A percentile compares a stretch with the other conserved stretches of the same genome.
Conservation (phyloP, 805 yeast species). For the Wickerhamiella azymoides region DNA sequence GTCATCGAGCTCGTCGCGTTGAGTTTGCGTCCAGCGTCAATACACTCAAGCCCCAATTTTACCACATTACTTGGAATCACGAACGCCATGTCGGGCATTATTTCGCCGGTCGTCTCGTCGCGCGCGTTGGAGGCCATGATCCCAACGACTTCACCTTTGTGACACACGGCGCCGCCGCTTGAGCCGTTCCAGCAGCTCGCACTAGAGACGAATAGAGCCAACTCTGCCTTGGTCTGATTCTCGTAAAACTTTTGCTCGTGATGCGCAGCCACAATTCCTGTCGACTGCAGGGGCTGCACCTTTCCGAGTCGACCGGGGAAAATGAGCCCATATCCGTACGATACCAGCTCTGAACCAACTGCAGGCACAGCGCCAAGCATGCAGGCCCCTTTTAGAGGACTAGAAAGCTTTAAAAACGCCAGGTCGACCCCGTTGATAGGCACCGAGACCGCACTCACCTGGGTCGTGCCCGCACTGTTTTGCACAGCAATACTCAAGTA, state of each 20-base stretch:
- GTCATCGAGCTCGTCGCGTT: slow-evolving; percentile 9
- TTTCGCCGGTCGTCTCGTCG: slow-evolving; percentile 21
- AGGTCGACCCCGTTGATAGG: slow-evolving; percentile 24
- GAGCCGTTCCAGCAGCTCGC: slow-evolving; percentile 30
- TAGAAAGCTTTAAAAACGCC: slow-evolving; percentile 17
- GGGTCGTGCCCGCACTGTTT: slow-evolving; percentile 8
- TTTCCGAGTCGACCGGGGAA: slow-evolving; percentile 18
- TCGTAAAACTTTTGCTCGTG: neutral
- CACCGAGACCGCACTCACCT: slow-evolving; percentile 11
- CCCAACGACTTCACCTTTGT: slow-evolving; percentile 21
- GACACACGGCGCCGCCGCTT: slow-evolving; percentile 26
- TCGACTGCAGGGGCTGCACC: slow-evolving; percentile 21
- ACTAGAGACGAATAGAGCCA: slow-evolving; percentile 21
- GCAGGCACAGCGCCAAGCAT: slow-evolving; percentile 12
- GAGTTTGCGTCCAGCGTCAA: neutral
- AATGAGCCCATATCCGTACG: slow-evolving; percentile 26
- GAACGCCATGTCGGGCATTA: slow-evolving; percentile 26
- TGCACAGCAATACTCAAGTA: slow-evolving; percentile 9
- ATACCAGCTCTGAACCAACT: slow-evolving; percentile 18
- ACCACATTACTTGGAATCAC: slow-evolving; percentile 23
- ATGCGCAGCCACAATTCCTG: slow-evolving; percentile 18
- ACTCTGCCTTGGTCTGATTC: neutral
- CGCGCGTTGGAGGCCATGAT: slow-evolving; percentile 28
- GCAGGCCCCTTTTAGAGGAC: slow-evolving; percentile 11
- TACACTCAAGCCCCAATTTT: slow-evolving; percentile 12